Base-by-base conservation (phyloP, 2,329 filamentous ascomycete species). In the Colletotrichum sp. region DNA sequence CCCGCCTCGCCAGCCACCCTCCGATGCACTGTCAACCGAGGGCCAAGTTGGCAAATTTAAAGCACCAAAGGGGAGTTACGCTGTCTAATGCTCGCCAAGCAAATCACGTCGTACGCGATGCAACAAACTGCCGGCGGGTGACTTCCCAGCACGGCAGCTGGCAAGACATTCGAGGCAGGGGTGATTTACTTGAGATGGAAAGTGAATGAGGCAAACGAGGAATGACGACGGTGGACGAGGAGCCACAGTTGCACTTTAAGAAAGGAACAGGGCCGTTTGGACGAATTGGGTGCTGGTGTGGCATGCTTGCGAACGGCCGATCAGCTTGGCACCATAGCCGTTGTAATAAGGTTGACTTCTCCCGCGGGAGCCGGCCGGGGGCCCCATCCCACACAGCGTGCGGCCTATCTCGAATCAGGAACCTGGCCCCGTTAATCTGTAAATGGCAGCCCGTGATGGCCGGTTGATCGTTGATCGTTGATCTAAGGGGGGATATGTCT, bases 71-170 rank as follows among this genome's bases (percentile, higher is more conserved):
- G 59, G 10, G 26, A 61, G 59, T 30, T 26, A 15, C 61, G 18
- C 24, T 39, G 18, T 43, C 61, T 43, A 39, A 59, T 34, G 18
- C 30, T 39, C 59, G 74, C 74, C 74, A 69, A 76, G 70, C 21
- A 48, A 26, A 69, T 64, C 59, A 74, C 74, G 64, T 48, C 48
- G 74, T 74, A 76, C 26, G 74, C 74, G 48, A 76, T 76, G 74
- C 74, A 74, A 76, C 74, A 21, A 74, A 76, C 34, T 76, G 59
- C 65, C 71, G 70, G 74, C 71, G 70, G 74, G 65, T 67, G 65
- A 76, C 48, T 76, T 64, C 74, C 74, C 65, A 69, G 68, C 74
- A 74, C 57, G 65, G 74, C 71, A 76, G 71, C 70, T 76, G 63
- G 70, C 71, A 76, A 76, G 71, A 69, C 48, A 39, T 60, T 34